phyloP scores from a whole-genome alignment of 2,329 filamentous ascomycete genomes.

The Fusarium cicatricum region DNA sequence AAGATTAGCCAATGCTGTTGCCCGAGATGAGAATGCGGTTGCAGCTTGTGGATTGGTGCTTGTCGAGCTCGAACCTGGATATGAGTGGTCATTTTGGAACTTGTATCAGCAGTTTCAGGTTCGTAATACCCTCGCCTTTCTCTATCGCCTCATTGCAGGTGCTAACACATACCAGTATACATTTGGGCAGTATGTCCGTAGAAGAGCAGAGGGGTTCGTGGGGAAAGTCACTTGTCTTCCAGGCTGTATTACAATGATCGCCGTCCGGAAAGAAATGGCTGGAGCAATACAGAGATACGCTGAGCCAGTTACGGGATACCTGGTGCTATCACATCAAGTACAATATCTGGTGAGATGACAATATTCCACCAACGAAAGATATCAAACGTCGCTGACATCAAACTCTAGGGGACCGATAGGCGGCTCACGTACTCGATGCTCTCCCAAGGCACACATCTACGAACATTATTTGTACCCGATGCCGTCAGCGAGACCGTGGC shows the following conservation, averaged over 20 bases:
- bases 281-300: constrained; percentile 34
- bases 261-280: constrained; percentile 33
- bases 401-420: constrained; percentile 28
- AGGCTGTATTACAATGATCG: constrained; percentile 37
- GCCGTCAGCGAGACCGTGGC: constrained; percentile 47
- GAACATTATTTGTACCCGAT: constrained; percentile 45
- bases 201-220: constrained; percentile 27
- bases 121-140: not conserved
- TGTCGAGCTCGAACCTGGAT: constrained; percentile 34
- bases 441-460: constrained; percentile 30
- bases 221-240: constrained; percentile 34
- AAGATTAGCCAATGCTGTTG: constrained; percentile 23
- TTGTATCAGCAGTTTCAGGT: constrained; percentile 37
- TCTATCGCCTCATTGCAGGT: rapidly evolving
- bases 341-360: constrained; percentile 31
- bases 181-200: constrained; percentile 32
- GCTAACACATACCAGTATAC: constrained; percentile 17
- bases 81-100: constrained; percentile 37
- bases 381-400: not conserved
- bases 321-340: constrained; percentile 34
- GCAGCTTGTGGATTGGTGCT: constrained; percentile 32
- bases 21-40: constrained; percentile 28
- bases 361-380: not conserved
- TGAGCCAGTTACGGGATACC: constrained; percentile 26
- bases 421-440: constrained; percentile 36